Evolutionary conservation across 257 asterid genomes (phyloP).

Genomic region (Perilla frutescens): DNA sequence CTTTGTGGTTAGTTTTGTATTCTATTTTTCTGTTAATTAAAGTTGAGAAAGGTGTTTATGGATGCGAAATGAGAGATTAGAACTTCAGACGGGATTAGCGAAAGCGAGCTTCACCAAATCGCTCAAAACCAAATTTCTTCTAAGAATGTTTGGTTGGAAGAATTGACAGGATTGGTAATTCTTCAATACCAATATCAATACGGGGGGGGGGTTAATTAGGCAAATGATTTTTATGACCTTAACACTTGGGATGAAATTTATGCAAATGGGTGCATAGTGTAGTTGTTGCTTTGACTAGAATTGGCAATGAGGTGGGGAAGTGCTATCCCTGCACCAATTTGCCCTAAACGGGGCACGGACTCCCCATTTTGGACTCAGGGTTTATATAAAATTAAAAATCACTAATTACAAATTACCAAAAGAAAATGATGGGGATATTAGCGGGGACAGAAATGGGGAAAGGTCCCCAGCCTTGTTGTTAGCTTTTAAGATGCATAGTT

Average conservation of each 20-base stretch:
- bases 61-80: slow-evolving; percentile 12
- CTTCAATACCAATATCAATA: background rate
- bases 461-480: too few relatives aligned
- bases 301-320: background rate
- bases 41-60: background rate
- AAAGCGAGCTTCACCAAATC: background rate
- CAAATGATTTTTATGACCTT: background rate
- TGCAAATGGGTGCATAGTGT: background rate
- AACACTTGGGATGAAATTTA: slow-evolving; percentile 5
- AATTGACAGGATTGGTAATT: background rate
- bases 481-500: too few relatives aligned
- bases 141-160: slow-evolving; percentile 6
- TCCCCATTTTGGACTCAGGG: background rate
- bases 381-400: background rate
- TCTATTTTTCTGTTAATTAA: background rate
- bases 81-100: background rate
- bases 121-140: background rate
- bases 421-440: background rate
- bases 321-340: background rate
- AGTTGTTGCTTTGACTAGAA: background rate
- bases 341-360: background rate
- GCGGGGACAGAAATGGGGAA: background rate
- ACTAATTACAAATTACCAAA: background rate
- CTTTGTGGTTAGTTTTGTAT: slow-evolving; percentile 2
- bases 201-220: too few relatives aligned